These are phyloP conservation scores for Phylloporus sp. DNA, from an alignment of 768 basidiomycete genomes.

Conservation along the genomic window DNA sequence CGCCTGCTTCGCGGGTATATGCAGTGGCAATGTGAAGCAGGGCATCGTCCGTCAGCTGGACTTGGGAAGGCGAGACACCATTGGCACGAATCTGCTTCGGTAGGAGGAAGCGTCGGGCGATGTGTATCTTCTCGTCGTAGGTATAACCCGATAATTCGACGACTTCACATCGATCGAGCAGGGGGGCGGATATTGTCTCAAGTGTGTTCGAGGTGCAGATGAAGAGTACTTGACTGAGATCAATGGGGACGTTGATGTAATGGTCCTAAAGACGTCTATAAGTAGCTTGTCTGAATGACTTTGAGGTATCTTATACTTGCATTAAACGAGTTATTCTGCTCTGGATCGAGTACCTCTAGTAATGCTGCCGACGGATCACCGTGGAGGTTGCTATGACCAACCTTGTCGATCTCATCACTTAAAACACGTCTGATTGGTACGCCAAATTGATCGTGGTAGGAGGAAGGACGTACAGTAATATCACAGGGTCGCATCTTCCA, in stretches of 20 bases:
- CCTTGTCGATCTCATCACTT: slow-evolving; percentile 88
- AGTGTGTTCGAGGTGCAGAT: slow-evolving; percentile 91
- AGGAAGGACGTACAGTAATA: slow-evolving; percentile 51
- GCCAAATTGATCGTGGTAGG: neutral
- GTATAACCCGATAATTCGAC: slow-evolving; percentile 84
- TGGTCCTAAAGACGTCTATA: slow-evolving; percentile 60
- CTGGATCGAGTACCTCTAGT: slow-evolving; percentile 89
- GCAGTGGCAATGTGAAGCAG: slow-evolving; percentile 68
- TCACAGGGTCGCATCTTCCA: slow-evolving; percentile 73
- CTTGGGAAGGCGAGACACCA: slow-evolving; percentile 57
- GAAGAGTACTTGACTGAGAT: slow-evolving; percentile 85
- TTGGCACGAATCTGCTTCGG: slow-evolving; percentile 85
- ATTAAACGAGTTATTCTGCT: slow-evolving; percentile 84
- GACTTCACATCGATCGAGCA: slow-evolving; percentile 87
- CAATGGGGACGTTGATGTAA: slow-evolving; percentile 85
- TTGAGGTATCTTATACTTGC: slow-evolving; percentile 34
- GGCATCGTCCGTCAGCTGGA: slow-evolving; percentile 66
- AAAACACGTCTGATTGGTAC: neutral
- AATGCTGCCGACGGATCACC: slow-evolving; percentile 90
- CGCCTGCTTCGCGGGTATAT: slow-evolving; percentile 90
- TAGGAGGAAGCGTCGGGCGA: slow-evolving; percentile 80
- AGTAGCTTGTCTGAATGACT: neutral
- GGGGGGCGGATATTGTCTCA: slow-evolving; percentile 83
- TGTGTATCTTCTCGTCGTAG: slow-evolving; percentile 87
- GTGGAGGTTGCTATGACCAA: slow-evolving; percentile 82